phyloP scores from a whole-genome alignment of 2,329 filamentous ascomycete species.

The Didymella glomerata region DNA sequence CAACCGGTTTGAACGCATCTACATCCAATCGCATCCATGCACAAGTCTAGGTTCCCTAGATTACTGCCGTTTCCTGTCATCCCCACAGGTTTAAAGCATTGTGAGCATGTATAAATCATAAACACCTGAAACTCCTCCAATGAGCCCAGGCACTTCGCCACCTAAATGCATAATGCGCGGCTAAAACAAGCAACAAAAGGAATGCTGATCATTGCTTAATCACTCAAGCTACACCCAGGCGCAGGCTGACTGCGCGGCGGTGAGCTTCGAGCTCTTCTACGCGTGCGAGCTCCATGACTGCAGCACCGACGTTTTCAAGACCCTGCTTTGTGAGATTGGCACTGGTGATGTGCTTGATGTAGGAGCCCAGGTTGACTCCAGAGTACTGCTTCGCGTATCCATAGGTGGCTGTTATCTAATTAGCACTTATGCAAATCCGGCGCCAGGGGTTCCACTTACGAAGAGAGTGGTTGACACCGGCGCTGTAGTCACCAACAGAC shows the following conservation, averaged over 20 bases:
- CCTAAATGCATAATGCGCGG: conserved; percentile 11
- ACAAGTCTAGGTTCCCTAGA: conserved; percentile 17
- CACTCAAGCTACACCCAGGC: conserved; percentile 57
- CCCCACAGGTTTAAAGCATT: conserved; percentile 16
- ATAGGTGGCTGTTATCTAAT: conserved; percentile 77
- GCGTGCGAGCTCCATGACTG: conserved; percentile 93
- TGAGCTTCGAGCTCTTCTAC: conserved; percentile 97
- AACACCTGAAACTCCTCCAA: conserved; percentile 23
- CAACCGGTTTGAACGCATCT: conserved; percentile 8
- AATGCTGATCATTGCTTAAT: conserved; percentile 4
- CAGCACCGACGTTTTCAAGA: conserved; percentile 81
- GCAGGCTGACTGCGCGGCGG: conserved; percentile 74
- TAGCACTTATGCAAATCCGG: conserved; percentile 2
- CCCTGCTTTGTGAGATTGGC: conserved; percentile 88
- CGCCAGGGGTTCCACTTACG: conserved; percentile 62
- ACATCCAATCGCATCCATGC: conserved; percentile 13
- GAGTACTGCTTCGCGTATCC: conserved; percentile 99
- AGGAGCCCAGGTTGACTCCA: conserved; percentile 93
- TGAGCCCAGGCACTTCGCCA: conserved; percentile 12
- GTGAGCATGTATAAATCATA: conserved; percentile 15
- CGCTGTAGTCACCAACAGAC: conserved; percentile 97
- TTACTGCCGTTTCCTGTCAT: conserved; percentile 13
- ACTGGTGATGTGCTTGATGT: conserved; percentile 97
- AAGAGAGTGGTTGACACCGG: conserved; percentile 95
- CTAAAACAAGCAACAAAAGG: conserved; percentile 5